These are phyloP conservation scores for Pilaira anomala DNA, from an alignment of 192 early-diverging fungal genomes.

Conservation along the genomic window DNA sequence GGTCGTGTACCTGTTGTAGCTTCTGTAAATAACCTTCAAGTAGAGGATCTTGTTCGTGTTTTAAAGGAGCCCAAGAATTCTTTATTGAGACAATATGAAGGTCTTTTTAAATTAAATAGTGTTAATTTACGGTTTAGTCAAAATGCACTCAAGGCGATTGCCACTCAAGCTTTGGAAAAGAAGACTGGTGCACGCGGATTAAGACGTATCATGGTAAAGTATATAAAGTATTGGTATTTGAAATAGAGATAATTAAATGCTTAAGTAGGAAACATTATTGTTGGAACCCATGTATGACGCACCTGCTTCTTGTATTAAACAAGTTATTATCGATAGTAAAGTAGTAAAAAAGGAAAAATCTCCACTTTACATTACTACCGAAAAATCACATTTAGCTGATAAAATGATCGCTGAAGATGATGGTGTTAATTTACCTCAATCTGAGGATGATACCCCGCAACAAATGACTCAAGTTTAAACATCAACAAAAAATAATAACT, in stretches of 20 bases:
- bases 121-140: constrained; percentile 67
- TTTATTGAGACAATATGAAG: constrained; percentile 76
- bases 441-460: constrained; percentile 16
- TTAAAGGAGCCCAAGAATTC: constrained; percentile 82
- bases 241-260: not conserved
- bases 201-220: constrained; percentile 74
- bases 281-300: constrained; percentile 80
- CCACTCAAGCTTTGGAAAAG: constrained; percentile 71
- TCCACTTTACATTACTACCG: constrained; percentile 55
- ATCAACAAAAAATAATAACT: too few relatives aligned
- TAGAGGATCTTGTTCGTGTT: constrained; percentile 68
- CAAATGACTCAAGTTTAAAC: constrained; percentile 25
- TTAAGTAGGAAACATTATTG: constrained; percentile 63
- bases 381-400: constrained; percentile 23
- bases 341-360: constrained; percentile 61
- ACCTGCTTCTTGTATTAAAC: constrained; percentile 65
- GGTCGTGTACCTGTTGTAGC: constrained; percentile 86
- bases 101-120: constrained; percentile 64
- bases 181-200: constrained; percentile 87
- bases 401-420: constrained; percentile 19
- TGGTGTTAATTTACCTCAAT: not conserved
- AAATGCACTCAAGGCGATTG: constrained; percentile 65
- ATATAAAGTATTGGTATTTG: not conserved
- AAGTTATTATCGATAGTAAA: constrained; percentile 70
- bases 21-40: constrained; percentile 63